Percentiles rank a stretch among this genome's conserved stretches.
phyloP scores from a whole-genome alignment of 169 alveolate species.

The Besnoitia besnoiti region DNA sequence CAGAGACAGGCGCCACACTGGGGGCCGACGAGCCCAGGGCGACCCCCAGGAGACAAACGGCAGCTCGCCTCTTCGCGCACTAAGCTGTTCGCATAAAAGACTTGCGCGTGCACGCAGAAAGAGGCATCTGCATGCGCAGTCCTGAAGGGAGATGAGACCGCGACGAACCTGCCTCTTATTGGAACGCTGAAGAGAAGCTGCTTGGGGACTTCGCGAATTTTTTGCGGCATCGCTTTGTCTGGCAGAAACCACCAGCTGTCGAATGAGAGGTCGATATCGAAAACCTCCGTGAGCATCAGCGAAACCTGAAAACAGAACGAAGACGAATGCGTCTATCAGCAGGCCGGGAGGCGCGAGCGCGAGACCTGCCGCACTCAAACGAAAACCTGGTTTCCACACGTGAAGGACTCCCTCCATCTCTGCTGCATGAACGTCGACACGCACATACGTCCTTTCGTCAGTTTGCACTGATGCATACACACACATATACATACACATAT shows the following conservation, averaged over 20 bases:
- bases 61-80: too few relatives aligned
- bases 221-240: conserved; percentile 59
- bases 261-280: conserved; percentile 73
- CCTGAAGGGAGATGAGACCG: too few relatives aligned
- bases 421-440: not conserved
- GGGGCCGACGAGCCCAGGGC: too few relatives aligned
- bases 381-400: too few relatives aligned
- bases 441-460: not conserved
- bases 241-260: conserved; percentile 77
- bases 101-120: too few relatives aligned
- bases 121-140: too few relatives aligned
- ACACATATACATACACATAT: not conserved
- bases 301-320: conserved; percentile 52
- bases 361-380: too few relatives aligned
- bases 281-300: conserved; percentile 72
- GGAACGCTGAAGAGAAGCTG: conserved; percentile 57
- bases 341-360: not conserved
- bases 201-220: conserved; percentile 43
- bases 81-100: too few relatives aligned
- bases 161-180: conserved; percentile 49
- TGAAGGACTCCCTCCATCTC: not conserved
- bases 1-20: too few relatives aligned
- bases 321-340: not conserved
- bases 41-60: too few relatives aligned
- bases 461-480: too few relatives aligned